Conservation (phyloP, 2,329 filamentous ascomycete genomes). For the Aspergillus texensis region DNA sequence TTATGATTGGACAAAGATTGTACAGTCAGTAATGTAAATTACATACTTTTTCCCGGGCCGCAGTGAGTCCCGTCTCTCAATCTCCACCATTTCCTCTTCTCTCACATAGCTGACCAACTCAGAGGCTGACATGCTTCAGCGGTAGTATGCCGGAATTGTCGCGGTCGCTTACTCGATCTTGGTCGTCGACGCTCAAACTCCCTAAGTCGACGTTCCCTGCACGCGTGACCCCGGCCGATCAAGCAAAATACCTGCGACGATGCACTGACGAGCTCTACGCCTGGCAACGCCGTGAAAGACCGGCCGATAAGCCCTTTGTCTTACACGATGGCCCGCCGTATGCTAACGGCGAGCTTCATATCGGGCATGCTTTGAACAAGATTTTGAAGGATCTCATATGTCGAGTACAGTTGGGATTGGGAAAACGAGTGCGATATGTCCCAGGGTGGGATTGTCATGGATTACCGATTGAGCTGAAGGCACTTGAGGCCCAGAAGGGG, state of each 20-base stretch:
- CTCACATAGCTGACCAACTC: slow-evolving; percentile 10
- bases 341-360: slow-evolving; percentile 87
- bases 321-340: slow-evolving; percentile 97
- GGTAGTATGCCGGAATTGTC: slow-evolving; percentile 43
- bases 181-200: slow-evolving; percentile 74
- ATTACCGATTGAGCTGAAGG: slow-evolving; percentile 94
- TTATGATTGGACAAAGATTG: neutral
- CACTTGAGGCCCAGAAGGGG: slow-evolving; percentile 64
- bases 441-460: slow-evolving; percentile 99
- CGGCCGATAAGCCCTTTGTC: slow-evolving; percentile 65
- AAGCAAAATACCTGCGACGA: slow-evolving; percentile 65
- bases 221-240: slow-evolving; percentile 49
- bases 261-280: slow-evolving; percentile 86
- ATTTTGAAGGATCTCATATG: slow-evolving; percentile 93
- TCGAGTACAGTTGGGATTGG: slow-evolving; percentile 76
- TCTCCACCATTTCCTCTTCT: neutral
- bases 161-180: slow-evolving; percentile 52
- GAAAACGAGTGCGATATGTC: slow-evolving; percentile 75
- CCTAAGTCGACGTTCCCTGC: slow-evolving; percentile 72
- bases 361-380: slow-evolving; percentile 96
- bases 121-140: slow-evolving; percentile 28
- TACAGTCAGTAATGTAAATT: neutral
- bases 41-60: neutral
- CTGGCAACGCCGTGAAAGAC: slow-evolving; percentile 70
- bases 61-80: neutral